Evolutionary conservation across 306 rosid genomes (phyloP).

Genomic region (Hippophae rhamnoides): DNA sequence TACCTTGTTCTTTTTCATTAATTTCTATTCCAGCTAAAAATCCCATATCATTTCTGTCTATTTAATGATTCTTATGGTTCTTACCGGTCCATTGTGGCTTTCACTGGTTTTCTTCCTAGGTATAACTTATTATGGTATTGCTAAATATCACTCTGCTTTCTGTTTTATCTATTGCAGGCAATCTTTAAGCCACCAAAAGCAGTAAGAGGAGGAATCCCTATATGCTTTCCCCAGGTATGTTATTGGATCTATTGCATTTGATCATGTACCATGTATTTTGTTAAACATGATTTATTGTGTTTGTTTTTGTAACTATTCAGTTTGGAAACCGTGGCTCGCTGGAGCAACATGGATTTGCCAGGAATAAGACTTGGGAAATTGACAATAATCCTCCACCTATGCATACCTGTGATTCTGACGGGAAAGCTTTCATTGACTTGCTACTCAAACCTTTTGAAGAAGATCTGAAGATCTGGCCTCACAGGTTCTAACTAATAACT

Average conservation of each 20-base stretch:
- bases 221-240: conserved; percentile 83
- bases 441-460: conserved; percentile 65
- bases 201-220: conserved; percentile 87
- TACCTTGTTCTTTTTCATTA: too few species aligned
- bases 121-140: neutral
- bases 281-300: conserved; percentile 1
- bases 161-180: conserved; percentile 37
- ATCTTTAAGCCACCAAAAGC: conserved; percentile 64
- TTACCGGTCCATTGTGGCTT: too few species aligned
- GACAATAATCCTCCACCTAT: conserved; percentile 65
- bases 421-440: conserved; percentile 51
- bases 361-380: conserved; percentile 62
- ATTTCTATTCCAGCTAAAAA: too few species aligned
- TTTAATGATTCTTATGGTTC: too few species aligned
- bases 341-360: conserved; percentile 85
- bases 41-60: too few species aligned
- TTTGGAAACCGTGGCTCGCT: conserved; percentile 63
- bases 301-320: conserved; percentile 24
- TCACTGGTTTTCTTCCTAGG: too few species aligned
- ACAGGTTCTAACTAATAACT: conserved; percentile 33
- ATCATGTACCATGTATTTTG: neutral
- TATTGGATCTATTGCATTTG: neutral
- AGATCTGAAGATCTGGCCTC: conserved; percentile 80
- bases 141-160: neutral
- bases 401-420: conserved; percentile 33